Conservation (phyloP, 2,329 filamentous ascomycete genomes). For the Lachnellula occidentalis region DNA sequence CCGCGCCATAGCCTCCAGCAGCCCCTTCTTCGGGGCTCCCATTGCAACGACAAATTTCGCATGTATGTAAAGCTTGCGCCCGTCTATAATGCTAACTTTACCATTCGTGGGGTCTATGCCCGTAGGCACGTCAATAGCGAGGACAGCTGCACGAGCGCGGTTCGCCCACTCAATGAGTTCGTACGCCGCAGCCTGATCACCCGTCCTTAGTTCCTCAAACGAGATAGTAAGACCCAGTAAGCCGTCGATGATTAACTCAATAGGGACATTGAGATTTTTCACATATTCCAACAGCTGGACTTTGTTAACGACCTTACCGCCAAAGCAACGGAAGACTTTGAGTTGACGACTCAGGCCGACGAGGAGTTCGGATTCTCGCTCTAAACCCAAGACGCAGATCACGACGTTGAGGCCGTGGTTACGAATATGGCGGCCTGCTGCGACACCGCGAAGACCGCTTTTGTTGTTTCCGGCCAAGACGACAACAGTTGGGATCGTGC, state of each 20-base stretch:
- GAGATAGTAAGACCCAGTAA: conserved; percentile 80
- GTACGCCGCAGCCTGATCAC: conserved; percentile 78
- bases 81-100: conserved; percentile 61
- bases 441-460: conserved; percentile 76
- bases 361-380: conserved; percentile 74
- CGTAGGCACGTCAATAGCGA: conserved; percentile 87
- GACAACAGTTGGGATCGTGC: conserved; percentile 43
- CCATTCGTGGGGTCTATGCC: conserved; percentile 79
- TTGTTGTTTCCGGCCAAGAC: conserved; percentile 96
- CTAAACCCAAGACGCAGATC: conserved; percentile 77
- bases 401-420: conserved; percentile 78
- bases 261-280: conserved; percentile 53
- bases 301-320: conserved; percentile 64
- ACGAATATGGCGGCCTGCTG: conserved; percentile 78
- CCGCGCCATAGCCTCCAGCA: conserved; percentile 63
- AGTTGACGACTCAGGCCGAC: conserved; percentile 78
- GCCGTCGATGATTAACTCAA: conserved; percentile 83
- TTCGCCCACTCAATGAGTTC: conserved; percentile 94
- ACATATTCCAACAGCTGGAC: conserved; percentile 56
- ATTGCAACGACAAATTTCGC: conserved; percentile 80
- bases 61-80: conserved; percentile 71
- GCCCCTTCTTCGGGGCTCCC: conserved; percentile 78
- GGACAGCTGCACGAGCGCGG: conserved; percentile 71
- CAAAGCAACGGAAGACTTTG: conserved; percentile 76
- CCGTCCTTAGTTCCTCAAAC: conserved; percentile 80